Evolutionary conservation across 2,329 filamentous ascomycete species (phyloP).

Genomic region (Scedosporium minutisporum): DNA sequence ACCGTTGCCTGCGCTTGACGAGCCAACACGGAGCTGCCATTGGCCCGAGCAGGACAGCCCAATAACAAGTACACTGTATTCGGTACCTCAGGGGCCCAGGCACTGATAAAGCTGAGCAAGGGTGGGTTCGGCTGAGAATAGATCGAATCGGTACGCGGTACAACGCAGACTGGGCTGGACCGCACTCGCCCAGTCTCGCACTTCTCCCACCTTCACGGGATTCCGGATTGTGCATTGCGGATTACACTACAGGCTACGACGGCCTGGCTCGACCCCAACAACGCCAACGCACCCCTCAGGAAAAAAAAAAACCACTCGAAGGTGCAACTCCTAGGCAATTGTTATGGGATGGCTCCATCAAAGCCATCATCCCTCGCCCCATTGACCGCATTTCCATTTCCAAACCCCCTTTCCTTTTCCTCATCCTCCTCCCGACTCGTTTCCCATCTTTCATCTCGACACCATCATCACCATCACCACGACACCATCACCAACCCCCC

Average conservation of each 20-base stretch:
- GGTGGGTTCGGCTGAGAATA: constrained; percentile 5
- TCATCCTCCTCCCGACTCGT: constrained; percentile 1
- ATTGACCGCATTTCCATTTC: constrained; percentile 4
- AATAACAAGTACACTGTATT: background rate
- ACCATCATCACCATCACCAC: constrained; percentile 9
- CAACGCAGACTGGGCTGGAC: background rate
- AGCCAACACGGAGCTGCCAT: background rate
- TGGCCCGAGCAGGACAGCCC: background rate
- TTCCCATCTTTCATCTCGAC: constrained; percentile 4
- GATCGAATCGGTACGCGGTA: background rate
- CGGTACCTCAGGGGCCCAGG: constrained; percentile 3
- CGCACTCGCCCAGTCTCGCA: background rate
- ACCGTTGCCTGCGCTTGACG: background rate
- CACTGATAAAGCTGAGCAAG: background rate
- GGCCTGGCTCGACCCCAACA: constrained; percentile 7
- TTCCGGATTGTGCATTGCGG: constrained; percentile 7
- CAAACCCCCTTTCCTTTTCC: constrained; percentile 1
- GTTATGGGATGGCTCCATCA: constrained; percentile 7
- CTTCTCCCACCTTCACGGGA: constrained; percentile 3
- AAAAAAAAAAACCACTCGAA: constrained; percentile 6
- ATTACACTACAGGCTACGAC: constrained; percentile 8
- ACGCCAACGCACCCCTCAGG: constrained; percentile 6
- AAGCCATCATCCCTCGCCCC: constrained; percentile 7
- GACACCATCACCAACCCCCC: constrained; percentile 2
- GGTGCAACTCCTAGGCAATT: constrained; percentile 6